A percentile compares a stretch with the other conserved stretches of the same genome.
Evolutionary conservation across 805 yeast genomes (phyloP).

Genomic region (Nakazawaea ernobii): DNA sequence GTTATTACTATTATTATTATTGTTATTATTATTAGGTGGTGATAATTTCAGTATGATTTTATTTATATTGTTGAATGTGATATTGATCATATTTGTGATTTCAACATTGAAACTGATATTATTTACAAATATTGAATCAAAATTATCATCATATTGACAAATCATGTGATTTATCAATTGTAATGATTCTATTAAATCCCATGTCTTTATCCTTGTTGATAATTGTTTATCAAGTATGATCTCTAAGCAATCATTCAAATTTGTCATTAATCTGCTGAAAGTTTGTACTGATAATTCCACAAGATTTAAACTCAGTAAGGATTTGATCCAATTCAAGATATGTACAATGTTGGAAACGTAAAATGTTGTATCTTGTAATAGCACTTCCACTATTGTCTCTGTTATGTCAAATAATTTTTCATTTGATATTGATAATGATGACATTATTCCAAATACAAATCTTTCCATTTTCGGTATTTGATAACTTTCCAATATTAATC

Average conservation of each 20-base stretch:
- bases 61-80: conserved; percentile 3
- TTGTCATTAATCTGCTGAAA: not conserved
- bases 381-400: not conserved
- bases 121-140: not conserved
- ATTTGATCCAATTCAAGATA: not conserved
- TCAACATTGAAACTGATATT: not conserved
- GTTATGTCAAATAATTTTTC: not conserved
- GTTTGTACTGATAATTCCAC: not conserved
- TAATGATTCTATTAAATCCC: not conserved
- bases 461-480: not conserved
- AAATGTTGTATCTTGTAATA: not conserved
- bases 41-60: conserved; percentile 6
- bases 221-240: not conserved
- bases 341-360: not conserved
- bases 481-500: not conserved
- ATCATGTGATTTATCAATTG: not conserved
- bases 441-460: not conserved
- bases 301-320: not conserved
- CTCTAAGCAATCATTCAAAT: conserved; percentile 1
- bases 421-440: not conserved
- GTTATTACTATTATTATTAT: too few relatives aligned
- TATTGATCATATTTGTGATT: conserved; percentile 1
- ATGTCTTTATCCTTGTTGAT: not conserved
- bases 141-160: not conserved
- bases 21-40: too few relatives aligned